phyloP scores from a whole-genome alignment of 768 basidiomycete genomes.

The Agaricus bisporus region DNA sequence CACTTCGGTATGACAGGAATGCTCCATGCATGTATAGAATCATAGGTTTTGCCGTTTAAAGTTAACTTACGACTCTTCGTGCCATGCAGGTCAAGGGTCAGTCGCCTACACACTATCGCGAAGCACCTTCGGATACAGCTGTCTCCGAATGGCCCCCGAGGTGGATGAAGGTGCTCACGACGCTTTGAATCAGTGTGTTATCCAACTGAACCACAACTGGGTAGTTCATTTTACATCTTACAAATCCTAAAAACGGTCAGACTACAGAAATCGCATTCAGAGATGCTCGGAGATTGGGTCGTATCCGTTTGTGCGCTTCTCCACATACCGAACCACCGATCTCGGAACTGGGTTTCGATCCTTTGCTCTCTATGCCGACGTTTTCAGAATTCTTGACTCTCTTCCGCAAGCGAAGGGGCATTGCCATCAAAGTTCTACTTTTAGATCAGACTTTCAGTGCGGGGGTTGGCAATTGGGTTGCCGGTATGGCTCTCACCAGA shows the following conservation, averaged over 20 bases:
- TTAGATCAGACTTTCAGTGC: slow-evolving; percentile 78
- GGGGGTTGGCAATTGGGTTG: slow-evolving; percentile 81
- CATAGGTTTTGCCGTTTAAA: not conserved
- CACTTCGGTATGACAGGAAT: slow-evolving; percentile 89
- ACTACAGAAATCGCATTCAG: slow-evolving; percentile 58
- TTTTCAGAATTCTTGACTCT: slow-evolving; percentile 41
- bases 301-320: slow-evolving; percentile 54
- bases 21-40: slow-evolving; percentile 44
- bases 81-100: slow-evolving; percentile 39
- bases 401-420: slow-evolving; percentile 51
- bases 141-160: slow-evolving; percentile 54
- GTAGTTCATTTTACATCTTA: slow-evolving; percentile 63
- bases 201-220: not conserved
- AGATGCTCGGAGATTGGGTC: slow-evolving; percentile 66
- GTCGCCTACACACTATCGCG: slow-evolving; percentile 42
- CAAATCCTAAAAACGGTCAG: slow-evolving; percentile 26
- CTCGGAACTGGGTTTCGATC: slow-evolving; percentile 70
- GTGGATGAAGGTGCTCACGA: slow-evolving; percentile 49
- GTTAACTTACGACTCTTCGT: not conserved
- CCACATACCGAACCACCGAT: slow-evolving; percentile 66
- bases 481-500: slow-evolving; percentile 37
- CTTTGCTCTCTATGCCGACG: slow-evolving; percentile 61
- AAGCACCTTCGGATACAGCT: slow-evolving; percentile 31
- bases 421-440: slow-evolving; percentile 63
- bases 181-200: not conserved